A percentile compares a stretch with the other conserved stretches of the same genome.
Conservation (phyloP, 2,329 filamentous ascomycete species). For the Rhynchosporium agropyri region DNA sequence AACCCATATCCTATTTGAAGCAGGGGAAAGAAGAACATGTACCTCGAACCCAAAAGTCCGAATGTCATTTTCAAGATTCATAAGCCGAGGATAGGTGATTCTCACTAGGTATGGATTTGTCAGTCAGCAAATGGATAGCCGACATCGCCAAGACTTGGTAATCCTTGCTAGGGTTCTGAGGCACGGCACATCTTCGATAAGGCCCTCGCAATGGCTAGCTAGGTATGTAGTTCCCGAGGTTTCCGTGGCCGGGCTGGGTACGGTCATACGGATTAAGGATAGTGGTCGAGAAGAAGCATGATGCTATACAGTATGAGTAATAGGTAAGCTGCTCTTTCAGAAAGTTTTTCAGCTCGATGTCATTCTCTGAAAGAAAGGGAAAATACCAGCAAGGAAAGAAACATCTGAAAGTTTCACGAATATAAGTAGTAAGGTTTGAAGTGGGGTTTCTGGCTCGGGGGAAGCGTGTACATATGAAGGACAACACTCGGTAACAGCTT, state of each 20-base stretch:
- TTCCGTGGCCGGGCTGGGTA: not conserved
- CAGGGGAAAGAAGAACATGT: too few species aligned
- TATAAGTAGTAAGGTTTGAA: not conserved
- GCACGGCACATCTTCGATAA: slow-evolving; percentile 16
- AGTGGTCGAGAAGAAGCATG: not conserved
- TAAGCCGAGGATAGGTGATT: not conserved
- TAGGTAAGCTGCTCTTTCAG: not conserved
- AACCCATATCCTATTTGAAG: too few species aligned
- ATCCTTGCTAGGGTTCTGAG: slow-evolving; percentile 8
- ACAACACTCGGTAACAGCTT: not conserved
- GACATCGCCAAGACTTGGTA: slow-evolving; percentile 3
- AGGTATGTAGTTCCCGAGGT: slow-evolving; percentile 1
- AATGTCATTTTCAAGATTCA: not conserved
- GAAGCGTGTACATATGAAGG: not conserved
- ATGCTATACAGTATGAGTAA: not conserved
- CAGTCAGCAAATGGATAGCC: slow-evolving; percentile 9
- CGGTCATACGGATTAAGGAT: slow-evolving; percentile 1
- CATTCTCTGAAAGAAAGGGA: not conserved
- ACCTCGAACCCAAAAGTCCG: not conserved
- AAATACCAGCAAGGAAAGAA: not conserved
- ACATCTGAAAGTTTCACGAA: not conserved
- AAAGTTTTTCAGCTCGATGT: not conserved
- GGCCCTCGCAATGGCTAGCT: too few species aligned
- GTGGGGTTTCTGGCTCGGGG: not conserved
- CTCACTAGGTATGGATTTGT: not conserved